Conservation (phyloP, 2,329 filamentous ascomycete species). For the Esteya vermicola region DNA sequence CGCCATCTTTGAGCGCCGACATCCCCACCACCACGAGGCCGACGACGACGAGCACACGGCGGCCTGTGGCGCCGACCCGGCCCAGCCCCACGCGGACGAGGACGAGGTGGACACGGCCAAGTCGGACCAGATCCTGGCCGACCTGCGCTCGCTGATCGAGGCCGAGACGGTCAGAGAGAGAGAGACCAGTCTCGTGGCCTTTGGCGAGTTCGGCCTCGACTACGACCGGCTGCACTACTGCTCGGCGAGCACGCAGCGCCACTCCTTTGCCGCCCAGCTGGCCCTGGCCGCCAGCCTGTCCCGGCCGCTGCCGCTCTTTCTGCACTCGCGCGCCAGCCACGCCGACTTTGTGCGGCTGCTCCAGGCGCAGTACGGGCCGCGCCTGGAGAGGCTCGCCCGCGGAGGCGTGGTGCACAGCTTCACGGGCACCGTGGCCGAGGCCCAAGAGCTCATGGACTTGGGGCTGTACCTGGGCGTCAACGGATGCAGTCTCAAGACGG, state of each 20-base stretch:
- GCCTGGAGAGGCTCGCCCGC: slow-evolving; percentile 50
- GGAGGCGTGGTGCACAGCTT: slow-evolving; percentile 87
- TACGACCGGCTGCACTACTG: slow-evolving; percentile 85
- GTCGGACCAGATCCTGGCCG: slow-evolving; percentile 35
- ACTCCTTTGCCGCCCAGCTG: slow-evolving; percentile 75
- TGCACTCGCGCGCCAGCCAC: slow-evolving; percentile 82
- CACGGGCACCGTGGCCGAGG: slow-evolving; percentile 75
- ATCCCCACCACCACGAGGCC: slow-evolving; percentile 27
- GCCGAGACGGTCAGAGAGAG: slow-evolving; percentile 30
- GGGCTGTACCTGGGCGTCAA: slow-evolving; percentile 92
- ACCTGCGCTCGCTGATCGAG: slow-evolving; percentile 50
- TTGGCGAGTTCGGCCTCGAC: slow-evolving; percentile 92
- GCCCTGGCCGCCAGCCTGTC: slow-evolving; percentile 54
- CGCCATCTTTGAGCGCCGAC: slow-evolving; percentile 53
- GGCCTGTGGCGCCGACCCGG: slow-evolving; percentile 38
- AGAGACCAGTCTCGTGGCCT: slow-evolving; percentile 63
- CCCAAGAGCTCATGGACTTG: slow-evolving; percentile 62
- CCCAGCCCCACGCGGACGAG: slow-evolving; percentile 31
- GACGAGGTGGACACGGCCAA: slow-evolving; percentile 24
- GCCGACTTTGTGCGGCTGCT: slow-evolving; percentile 69
- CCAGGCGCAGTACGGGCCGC: slow-evolving; percentile 37
- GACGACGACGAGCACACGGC: slow-evolving; percentile 29
- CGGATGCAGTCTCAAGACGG: slow-evolving; percentile 90
- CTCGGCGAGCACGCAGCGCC: slow-evolving; percentile 62
- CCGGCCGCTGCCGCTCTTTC: slow-evolving; percentile 65